Evolutionary conservation across 2,329 filamentous ascomycete species (phyloP), one percentile per base, ranked within the genome.

Genomic region (Fusarium sp.): DNA sequence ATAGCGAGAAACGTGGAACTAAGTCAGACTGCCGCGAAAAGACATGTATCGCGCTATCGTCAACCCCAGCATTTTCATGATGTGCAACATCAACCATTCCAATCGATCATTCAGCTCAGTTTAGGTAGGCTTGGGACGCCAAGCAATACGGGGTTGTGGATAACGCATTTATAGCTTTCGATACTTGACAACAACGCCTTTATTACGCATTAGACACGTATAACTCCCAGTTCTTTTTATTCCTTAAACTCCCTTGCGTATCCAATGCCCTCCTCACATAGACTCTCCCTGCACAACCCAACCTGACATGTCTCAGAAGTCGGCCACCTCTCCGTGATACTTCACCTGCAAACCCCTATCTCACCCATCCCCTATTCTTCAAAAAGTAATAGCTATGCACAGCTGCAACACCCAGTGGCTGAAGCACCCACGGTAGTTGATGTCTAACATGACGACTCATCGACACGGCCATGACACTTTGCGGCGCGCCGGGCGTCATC

Each of bases 401-500:
- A 9, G 69, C 72, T n/a, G 68, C 73, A 10, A 73, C 70, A 1
- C 72, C 75, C 27, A 81, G 36, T 4, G 77, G 78, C 34, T 78
- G 76, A 34, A 80, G 54, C 25, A 73, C 54, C 70, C 64, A 71
- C 33, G 78, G 77, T 53, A 77, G 70, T 50, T 73, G 69, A 38
- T 77, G 74, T 57, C 72, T 77, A 23, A 77, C 73, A 42, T 80
- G 77, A 36, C 77, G 69, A 44, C 75, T 74, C 61, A 78, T 68
- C 20, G 74, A 70, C 25, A 69, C 77, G 23, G 82, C 79, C 58
- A 87, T 82, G 14, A 80, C 76, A 4, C 77, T 74, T 46, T 80
- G 75, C 16, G 85, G 84, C 9, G 81, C 80, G 2, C 80, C 82
- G 4, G 80, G 77, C 0, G 81, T 84, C 63, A 84, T 83, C 69